Conservation (phyloP, 148 eudicot species). For the Simmondsia chinensis region DNA sequence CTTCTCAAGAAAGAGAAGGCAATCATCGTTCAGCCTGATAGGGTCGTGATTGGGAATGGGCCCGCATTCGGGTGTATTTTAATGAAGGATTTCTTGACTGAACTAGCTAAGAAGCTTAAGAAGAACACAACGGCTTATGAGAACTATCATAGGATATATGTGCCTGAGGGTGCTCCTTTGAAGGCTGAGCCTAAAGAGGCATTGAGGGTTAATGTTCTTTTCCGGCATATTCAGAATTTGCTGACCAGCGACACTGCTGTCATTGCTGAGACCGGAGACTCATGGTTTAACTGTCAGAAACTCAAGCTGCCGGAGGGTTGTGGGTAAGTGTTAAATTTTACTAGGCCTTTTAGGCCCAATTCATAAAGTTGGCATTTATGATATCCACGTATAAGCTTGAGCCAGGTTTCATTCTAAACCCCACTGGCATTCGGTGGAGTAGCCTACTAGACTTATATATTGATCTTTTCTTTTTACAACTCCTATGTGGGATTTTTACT, state of each 20-base stretch:
- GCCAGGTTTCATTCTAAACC: too few relatives aligned
- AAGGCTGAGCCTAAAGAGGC: constrained; percentile 49
- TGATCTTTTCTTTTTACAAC: too few relatives aligned
- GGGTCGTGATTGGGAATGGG: constrained; percentile 61
- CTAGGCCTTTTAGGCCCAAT: too few relatives aligned
- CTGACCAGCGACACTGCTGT: constrained; percentile 58
- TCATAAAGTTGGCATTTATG: too few relatives aligned
- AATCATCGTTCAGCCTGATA: constrained; percentile 60
- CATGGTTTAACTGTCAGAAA: constrained; percentile 87
- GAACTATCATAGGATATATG: constrained; percentile 66
- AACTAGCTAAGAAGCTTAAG: constrained; percentile 42
- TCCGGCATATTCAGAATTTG: constrained; percentile 68
- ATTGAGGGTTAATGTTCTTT: constrained; percentile 67
- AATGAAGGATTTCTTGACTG: constrained; percentile 73
- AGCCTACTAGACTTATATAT: too few relatives aligned
- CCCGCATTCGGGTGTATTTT: constrained; percentile 65
- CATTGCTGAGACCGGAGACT: constrained; percentile 83
- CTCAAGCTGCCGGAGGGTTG: constrained; percentile 68
- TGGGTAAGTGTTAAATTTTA: constrained; percentile 37
- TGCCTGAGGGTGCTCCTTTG: constrained; percentile 59
- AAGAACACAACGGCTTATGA: constrained; percentile 52
- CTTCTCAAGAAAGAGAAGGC: constrained; percentile 77
- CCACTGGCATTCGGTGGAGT: too few relatives aligned
- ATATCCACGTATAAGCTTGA: too few relatives aligned
- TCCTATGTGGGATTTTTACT: too few relatives aligned